Base-by-base conservation (phyloP, 768 basidiomycete genomes). In the Serpula lacrymans region DNA sequence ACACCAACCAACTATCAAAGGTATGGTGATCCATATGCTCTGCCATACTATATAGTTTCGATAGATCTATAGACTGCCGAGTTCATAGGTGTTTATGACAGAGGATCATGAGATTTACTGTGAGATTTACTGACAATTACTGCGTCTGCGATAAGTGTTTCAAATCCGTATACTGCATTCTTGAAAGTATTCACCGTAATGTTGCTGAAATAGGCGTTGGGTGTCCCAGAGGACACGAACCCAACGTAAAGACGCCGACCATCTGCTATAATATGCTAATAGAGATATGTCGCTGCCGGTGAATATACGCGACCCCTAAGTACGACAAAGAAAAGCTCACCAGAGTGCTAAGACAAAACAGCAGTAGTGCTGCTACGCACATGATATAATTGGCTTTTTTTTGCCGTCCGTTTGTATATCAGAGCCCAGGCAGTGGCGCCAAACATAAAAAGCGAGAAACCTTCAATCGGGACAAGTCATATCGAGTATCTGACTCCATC, bases 121-220 rank as follows among this genome's bases (percentile, higher is more conserved):
- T 4, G 20, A 25, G 22, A 17, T 34, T 14, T 20, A 18, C 41
- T 35, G n/a, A 50, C 51, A 38, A 53, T 38, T 32, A 53, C 39
- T 24, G 30, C 41, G 26, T 53, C 52, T 16, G 43, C 49, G 0
- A 53, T 27, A 6, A 51, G 20, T 13, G 46, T 51, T 33, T 51
- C 39, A 13, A 39, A 2, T 6, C 20, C 22, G 34, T 46, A 51
- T 9, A 45, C 9, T 7, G 43, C 35, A 40, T 44, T 51, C 16
- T 43, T 46, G 16, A 47, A 35, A 8, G 40, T 41, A 21, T 22
- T 32, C 31, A 33, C 22, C n/a, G 31, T 34, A 21, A 41, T 25
- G 26, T 41, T 32, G 11, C 6, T 10, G 16, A 41, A 41, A 32
- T 25, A 41, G 23, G 9, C 4, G 30, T 32, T 22, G 14, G 32